These are phyloP conservation scores for Cucumis melo DNA, from an alignment of 306 rosid genomes.

Conservation along the genomic window DNA sequence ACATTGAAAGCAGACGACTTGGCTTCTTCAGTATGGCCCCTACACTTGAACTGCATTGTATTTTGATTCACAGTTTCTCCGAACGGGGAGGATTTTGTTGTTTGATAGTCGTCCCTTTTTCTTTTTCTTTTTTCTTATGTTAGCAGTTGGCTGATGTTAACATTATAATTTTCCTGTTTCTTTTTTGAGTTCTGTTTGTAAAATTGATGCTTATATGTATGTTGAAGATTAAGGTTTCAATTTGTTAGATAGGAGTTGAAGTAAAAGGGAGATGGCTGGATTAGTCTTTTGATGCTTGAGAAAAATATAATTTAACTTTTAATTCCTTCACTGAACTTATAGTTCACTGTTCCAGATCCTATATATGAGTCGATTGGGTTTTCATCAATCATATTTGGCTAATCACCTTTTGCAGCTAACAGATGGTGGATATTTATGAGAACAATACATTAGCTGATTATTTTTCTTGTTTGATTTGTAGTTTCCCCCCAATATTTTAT, in stretches of 20 bases:
- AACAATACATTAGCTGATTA: not conserved
- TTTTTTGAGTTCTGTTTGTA: not conserved
- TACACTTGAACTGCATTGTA: not conserved
- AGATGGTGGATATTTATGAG: not conserved
- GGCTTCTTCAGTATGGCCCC: conserved; percentile 85
- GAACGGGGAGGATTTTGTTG: not conserved
- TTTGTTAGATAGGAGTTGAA: not conserved
- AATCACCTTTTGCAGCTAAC: not conserved
- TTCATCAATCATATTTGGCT: not conserved
- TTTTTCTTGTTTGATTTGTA: not conserved
- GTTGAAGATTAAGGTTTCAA: not conserved
- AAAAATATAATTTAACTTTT: not conserved
- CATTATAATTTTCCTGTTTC: not conserved
- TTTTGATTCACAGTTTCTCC: not conserved
- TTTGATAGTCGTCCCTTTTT: not conserved
- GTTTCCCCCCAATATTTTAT: not conserved
- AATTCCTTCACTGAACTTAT: not conserved
- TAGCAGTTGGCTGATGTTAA: not conserved
- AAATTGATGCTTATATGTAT: not conserved
- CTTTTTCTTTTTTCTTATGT: not conserved
- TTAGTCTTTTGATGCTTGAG: not conserved
- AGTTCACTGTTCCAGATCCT: not conserved
- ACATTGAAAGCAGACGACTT: conserved; percentile 92
- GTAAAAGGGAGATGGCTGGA: not conserved
- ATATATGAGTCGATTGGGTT: not conserved